Conservation (phyloP, 441 rosid genomes). For the Geranium incanum region DNA sequence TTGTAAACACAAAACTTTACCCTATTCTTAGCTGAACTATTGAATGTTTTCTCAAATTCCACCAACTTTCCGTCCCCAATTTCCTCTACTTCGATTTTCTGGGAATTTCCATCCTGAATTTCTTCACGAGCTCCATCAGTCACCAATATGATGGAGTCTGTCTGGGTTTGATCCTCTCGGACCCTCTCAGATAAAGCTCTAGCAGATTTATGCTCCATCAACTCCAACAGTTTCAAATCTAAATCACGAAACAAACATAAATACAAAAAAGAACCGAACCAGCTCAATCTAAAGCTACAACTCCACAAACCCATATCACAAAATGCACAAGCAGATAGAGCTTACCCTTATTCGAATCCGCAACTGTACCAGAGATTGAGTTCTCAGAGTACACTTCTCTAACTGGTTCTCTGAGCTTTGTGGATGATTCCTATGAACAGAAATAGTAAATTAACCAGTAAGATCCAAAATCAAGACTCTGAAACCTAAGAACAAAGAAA, state of each 20-base stretch:
- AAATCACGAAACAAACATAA: conserved; percentile 4
- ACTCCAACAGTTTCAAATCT: conserved; percentile 28
- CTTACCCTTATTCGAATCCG: not conserved
- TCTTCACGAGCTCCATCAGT: conserved; percentile 23
- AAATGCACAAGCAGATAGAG: not conserved
- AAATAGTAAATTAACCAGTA: conserved; percentile 5
- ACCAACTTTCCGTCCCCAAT: not conserved
- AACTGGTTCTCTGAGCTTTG: conserved; percentile 37
- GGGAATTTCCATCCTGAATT: conserved; percentile 5
- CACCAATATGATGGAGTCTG: conserved; percentile 42
- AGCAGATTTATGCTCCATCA: conserved; percentile 49
- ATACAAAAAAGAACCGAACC: conserved; percentile 2
- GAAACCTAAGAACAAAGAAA: not conserved
- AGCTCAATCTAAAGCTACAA: not conserved
- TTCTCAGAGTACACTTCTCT: conserved; percentile 46
- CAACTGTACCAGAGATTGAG: conserved; percentile 16
- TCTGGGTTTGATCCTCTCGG: conserved; percentile 33
- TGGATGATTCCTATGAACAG: conserved; percentile 41
- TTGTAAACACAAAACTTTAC: not conserved
- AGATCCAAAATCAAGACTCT: conserved; percentile 12
- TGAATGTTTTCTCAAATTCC: not conserved
- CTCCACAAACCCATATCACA: conserved; percentile 1
- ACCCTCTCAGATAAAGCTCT: conserved; percentile 56
- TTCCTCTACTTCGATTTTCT: not conserved
- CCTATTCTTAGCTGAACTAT: not conserved